Evolutionary conservation across 2,329 filamentous ascomycete genomes (phyloP).

Genomic region (Fusarium subglutinans): DNA sequence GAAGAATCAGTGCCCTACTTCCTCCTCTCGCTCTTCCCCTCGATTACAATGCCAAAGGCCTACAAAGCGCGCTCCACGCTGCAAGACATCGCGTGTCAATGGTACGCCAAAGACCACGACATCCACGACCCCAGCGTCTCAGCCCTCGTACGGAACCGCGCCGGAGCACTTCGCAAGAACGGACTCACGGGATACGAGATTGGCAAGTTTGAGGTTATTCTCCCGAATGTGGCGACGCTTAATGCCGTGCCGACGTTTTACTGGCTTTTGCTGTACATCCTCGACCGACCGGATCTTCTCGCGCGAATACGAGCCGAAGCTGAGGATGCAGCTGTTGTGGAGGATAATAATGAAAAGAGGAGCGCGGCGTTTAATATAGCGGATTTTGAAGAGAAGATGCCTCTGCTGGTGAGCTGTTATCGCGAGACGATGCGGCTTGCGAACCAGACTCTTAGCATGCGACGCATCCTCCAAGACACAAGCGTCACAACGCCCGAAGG

Average conservation of each 20-base stretch:
- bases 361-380: slow-evolving; percentile 48
- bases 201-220: slow-evolving; percentile 44
- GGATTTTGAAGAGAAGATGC: slow-evolving; percentile 50
- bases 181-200: slow-evolving; percentile 43
- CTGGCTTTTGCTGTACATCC: slow-evolving; percentile 48
- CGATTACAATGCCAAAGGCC: slow-evolving; percentile 44
- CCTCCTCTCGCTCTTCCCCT: slow-evolving; percentile 45
- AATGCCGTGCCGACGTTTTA: slow-evolving; percentile 52
- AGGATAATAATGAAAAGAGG: not conserved
- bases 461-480: slow-evolving; percentile 54
- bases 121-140: slow-evolving; percentile 40
- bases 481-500: slow-evolving; percentile 43
- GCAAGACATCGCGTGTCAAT: slow-evolving; percentile 42
- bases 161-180: slow-evolving; percentile 40
- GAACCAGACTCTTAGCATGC: slow-evolving; percentile 50
- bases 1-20: slow-evolving; percentile 39
- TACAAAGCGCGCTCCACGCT: slow-evolving; percentile 41
- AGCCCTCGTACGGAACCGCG: slow-evolving; percentile 43
- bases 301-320: slow-evolving; percentile 32
- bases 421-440: slow-evolving; percentile 56
- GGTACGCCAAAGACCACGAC: slow-evolving; percentile 45
- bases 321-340: not conserved
- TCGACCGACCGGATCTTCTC: slow-evolving; percentile 41
- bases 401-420: slow-evolving; percentile 55
- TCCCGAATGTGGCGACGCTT: slow-evolving; percentile 43